Conservation (phyloP, 2,329 filamentous ascomycete genomes). For the Fonsecaea pedrosoi region DNA sequence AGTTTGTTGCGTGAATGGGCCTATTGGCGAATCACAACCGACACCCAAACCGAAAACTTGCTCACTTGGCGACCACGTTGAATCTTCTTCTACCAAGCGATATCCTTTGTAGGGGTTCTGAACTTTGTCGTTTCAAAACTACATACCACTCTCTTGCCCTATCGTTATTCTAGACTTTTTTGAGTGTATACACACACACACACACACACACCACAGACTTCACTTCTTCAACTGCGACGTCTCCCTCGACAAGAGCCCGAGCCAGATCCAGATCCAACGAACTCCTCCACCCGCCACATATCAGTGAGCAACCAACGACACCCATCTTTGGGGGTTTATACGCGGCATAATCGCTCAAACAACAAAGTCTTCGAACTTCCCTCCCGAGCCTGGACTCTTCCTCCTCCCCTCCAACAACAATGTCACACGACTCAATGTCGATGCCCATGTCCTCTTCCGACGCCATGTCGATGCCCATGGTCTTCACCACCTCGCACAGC, state of each 20-base stretch:
- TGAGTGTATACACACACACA: not conserved
- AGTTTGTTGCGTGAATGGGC: not conserved
- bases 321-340: not conserved
- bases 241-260: not conserved
- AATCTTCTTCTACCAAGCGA: not conserved
- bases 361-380: not conserved
- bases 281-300: not conserved
- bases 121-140: not conserved
- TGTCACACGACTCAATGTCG: conserved; percentile 14
- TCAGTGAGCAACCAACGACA: not conserved
- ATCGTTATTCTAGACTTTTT: not conserved
- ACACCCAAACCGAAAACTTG: not conserved
- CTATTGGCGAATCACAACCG: not conserved
- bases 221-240: no score
- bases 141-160: not conserved
- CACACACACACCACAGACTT: no score
- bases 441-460: conserved; percentile 8
- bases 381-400: conserved; percentile 2
- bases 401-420: not conserved
- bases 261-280: not conserved
- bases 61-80: not conserved
- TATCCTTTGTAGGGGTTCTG: no score
- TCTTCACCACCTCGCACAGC: conserved; percentile 62
- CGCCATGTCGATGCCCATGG: conserved; percentile 46
- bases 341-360: not conserved